Base-by-base conservation (phyloP, 1,139 yeast genomes). In the Nadsonia commutata region DNA sequence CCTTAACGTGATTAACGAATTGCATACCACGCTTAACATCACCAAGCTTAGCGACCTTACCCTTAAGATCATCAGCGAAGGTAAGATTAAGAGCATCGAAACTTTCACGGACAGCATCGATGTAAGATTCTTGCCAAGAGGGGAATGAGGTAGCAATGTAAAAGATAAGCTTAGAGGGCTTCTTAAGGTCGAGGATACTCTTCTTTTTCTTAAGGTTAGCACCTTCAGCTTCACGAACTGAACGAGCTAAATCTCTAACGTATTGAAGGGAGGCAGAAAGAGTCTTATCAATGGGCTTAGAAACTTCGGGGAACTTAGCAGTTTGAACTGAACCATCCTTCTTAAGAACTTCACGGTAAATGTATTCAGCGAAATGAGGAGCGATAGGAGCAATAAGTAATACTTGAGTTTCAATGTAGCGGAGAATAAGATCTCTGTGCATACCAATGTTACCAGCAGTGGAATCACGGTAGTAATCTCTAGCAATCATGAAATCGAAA, bases 11-110 rank as follows among this genome's bases (percentile, higher is more conserved):
- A 50, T 90, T 79, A 51, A 90, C 88, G 63, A 88, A 90, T 48
- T 97, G 97, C 98, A 93, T 90, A 49, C 95, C 97, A 54, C 94
- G 79, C 72, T 86, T 86, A 80, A 88, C 65, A 46, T 67, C 69
- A 20, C 69, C 70, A 13, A 64, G 53, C 52, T 62, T 59, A 43
- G 64, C 55, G 18, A 63, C 66, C 45, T 55, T 49, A 48, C 59
- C 57, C 56, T 62, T 59, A 57, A 64, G 57, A 18, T 61, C 65
- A 9, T 63, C 59, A 16, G 63, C 53, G 49, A 60, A 55, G 19
- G 46, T 45, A 23, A 54, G 46, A 38, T 55, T 44, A 40, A 49
- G 43, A 40, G 50, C 45, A 42, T 80, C 90, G 58, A 81, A 83
- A 52, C 86, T 71, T 52, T 81, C 80, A 55, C 86, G 76, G 33